Percentiles rank a stretch among this genome's conserved stretches.
Evolutionary conservation across 2,329 filamentous ascomycete genomes (phyloP).

Genomic region (Ceratocystis colombiana): DNA sequence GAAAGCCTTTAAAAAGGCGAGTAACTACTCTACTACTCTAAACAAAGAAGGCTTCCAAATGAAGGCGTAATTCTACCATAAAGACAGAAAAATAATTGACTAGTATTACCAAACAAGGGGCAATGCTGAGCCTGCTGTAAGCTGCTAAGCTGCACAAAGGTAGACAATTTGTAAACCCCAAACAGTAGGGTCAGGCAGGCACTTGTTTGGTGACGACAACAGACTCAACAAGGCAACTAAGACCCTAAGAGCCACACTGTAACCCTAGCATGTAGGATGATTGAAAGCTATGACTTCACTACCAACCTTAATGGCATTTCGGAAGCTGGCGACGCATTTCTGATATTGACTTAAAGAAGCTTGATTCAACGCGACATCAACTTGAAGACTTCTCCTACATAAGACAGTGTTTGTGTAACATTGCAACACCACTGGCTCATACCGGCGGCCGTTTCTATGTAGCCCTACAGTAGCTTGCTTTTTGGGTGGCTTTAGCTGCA

Average conservation of each 20-base stretch:
- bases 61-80: conserved; percentile 4
- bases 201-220: conserved; percentile 4
- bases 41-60: conserved; percentile 1
- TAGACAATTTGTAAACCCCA: neutral
- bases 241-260: neutral
- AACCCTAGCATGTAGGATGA: no score
- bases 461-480: neutral
- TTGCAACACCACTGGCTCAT: neutral
- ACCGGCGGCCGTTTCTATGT: neutral
- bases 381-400: neutral
- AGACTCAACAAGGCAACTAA: neutral
- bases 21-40: conserved; percentile 4
- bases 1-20: conserved; percentile 5
- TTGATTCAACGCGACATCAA: no score
- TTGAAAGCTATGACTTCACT: no score
- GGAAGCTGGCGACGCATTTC: no score
- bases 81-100: neutral
- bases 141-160: neutral
- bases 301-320: no score
- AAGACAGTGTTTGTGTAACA: neutral
- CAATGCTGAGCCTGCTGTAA: neutral
- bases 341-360: neutral
- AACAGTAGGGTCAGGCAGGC: conserved; percentile 5
- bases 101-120: neutral
- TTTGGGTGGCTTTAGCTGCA: neutral